phyloP scores from a whole-genome alignment of 805 yeast species.

The Kregervanrija delftensis region DNA sequence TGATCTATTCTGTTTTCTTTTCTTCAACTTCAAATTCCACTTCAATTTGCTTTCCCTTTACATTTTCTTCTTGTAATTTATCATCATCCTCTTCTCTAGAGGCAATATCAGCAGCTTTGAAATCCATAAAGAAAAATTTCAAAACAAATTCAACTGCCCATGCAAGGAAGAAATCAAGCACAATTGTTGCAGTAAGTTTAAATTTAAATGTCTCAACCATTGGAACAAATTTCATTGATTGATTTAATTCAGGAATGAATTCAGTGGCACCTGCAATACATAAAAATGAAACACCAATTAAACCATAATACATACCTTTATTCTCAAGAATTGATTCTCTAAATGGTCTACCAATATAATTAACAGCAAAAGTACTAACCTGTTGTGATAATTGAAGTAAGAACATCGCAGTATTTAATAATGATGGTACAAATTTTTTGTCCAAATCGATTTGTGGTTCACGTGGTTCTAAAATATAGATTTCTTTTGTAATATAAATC shows the following conservation, averaged over 20 bases:
- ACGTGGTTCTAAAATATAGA: constrained; percentile 86
- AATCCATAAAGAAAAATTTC: constrained; percentile 84
- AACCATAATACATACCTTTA: constrained; percentile 95
- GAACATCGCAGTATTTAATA: constrained; percentile 94
- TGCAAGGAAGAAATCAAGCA: constrained; percentile 69
- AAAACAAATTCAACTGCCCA: constrained; percentile 75
- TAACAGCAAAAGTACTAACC: constrained; percentile 95
- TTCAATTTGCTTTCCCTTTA: not conserved
- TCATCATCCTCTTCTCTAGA: constrained; percentile 23
- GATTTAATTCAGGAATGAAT: constrained; percentile 88
- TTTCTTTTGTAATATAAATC: constrained; percentile 75
- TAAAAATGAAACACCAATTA: constrained; percentile 81
- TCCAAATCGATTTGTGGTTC: constrained; percentile 86
- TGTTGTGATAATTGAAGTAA: constrained; percentile 92
- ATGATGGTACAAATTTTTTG: constrained; percentile 79
- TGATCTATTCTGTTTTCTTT: constrained; percentile 4
- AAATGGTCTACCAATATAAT: constrained; percentile 96
- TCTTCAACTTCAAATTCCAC: not conserved
- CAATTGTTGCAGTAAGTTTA: constrained; percentile 65
- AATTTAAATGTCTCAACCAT: constrained; percentile 70
- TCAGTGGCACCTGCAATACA: constrained; percentile 92
- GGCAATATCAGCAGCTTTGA: constrained; percentile 89
- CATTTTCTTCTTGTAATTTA: not conserved
- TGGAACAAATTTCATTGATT: constrained; percentile 85
- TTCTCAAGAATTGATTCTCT: constrained; percentile 85